phyloP scores from a whole-genome alignment of 2,329 filamentous ascomycete species.

The Botrytis fabae region DNA sequence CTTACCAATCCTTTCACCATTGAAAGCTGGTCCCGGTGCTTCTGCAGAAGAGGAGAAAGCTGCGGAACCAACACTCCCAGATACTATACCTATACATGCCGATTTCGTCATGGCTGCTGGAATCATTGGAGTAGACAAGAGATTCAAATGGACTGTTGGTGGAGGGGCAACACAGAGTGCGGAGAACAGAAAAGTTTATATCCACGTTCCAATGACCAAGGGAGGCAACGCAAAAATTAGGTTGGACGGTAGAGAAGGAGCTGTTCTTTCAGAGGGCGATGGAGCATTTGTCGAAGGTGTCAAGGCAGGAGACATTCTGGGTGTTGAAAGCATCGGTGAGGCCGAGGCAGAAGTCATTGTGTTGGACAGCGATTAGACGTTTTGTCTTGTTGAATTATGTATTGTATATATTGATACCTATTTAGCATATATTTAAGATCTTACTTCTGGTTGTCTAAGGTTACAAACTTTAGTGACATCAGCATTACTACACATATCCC shows the following conservation, averaged over 20 bases:
- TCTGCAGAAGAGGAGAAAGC: slow-evolving; percentile 62
- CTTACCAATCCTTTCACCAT: slow-evolving; percentile 73
- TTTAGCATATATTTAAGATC: neutral
- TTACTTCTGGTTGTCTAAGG: neutral
- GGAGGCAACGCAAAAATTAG: slow-evolving; percentile 71
- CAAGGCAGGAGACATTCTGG: slow-evolving; percentile 62
- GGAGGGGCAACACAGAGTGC: slow-evolving; percentile 51
- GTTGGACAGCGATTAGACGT: slow-evolving; percentile 29
- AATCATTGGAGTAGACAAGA: slow-evolving; percentile 64
- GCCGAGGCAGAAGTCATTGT: slow-evolving; percentile 39
- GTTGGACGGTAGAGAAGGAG: slow-evolving; percentile 65
- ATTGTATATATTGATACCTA: neutral
- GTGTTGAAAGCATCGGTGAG: slow-evolving; percentile 66
- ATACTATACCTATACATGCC: slow-evolving; percentile 80
- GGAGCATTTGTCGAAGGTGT: slow-evolving; percentile 72
- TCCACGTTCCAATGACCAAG: slow-evolving; percentile 80
- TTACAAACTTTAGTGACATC: neutral
- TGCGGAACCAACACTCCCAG: slow-evolving; percentile 59
- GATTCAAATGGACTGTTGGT: slow-evolving; percentile 73
- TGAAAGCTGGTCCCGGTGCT: slow-evolving; percentile 65
- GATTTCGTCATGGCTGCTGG: slow-evolving; percentile 82
- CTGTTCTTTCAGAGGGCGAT: slow-evolving; percentile 72
- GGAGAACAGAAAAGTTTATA: slow-evolving; percentile 69
- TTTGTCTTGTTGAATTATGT: neutral
- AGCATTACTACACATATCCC: neutral